Base-by-base conservation (phyloP, 2,329 filamentous ascomycete genomes). In the Phialophora verrucosa region DNA sequence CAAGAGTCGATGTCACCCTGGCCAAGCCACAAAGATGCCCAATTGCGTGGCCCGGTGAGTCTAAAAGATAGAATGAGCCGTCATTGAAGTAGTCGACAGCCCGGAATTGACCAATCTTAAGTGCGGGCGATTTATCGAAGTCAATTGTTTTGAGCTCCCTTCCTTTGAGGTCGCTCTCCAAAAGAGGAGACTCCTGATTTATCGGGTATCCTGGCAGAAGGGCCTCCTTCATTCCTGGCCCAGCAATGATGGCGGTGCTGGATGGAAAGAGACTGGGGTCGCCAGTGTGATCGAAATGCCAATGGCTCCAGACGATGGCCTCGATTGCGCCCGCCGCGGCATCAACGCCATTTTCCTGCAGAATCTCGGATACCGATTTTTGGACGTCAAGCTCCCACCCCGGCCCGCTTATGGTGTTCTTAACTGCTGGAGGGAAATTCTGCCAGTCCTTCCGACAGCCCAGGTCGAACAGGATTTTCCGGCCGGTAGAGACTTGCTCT, bases 21-120 rank as follows among this genome's bases (percentile, higher is more conserved):
- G 81, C 84, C 0, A 87, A 75, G 2, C 77, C 84, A 65, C 79
- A 81, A 17, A 84, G 75, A 70, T 85, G 83, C 1, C 82, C 83
- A 12, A 83, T 73, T 0, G 80, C 78, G 53, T 71, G 69, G 1
- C 85, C 85, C 0, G 84, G 83, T 1, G 80, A 71, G 47, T 81
- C 76, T 2, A 82, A 71, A 14, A 82, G 67, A 56, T 81, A 81
- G 54, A 82, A 75, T 7, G 73, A 77, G 2, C 79, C 79, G 25
- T 68, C 62, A 4, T 72, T 74, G 38, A 80, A 81, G 66, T 77
- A 81, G 60, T 81, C 79, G 25, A 76, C 64, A 0, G 80, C 79
- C n/a, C 71, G 73, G 69, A 80, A 82, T 7, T 73, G 68, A 2
- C 79, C 79, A 14, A 78, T 70, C 32, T 65, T 56, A 4, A 70